Evolutionary conservation across 805 yeast species (phyloP).

Genomic region (Wickerhamiella allomyrinae): DNA sequence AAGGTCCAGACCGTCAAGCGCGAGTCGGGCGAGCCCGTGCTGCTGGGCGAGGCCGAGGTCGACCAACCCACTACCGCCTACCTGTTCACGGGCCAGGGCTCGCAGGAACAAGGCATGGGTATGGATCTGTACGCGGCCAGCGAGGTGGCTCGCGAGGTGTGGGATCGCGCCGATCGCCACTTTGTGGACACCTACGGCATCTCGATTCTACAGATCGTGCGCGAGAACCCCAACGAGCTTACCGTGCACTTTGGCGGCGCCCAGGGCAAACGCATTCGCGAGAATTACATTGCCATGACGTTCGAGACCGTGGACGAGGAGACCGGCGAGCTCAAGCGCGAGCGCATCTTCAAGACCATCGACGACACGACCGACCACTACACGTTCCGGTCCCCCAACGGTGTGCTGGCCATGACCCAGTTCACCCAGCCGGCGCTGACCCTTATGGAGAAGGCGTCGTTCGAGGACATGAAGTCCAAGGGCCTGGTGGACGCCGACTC

Average conservation of each 20-base stretch:
- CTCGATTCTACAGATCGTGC: conserved; percentile 90
- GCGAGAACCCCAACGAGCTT: conserved; percentile 86
- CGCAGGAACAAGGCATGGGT: conserved; percentile 99
- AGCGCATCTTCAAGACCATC: conserved; percentile 90
- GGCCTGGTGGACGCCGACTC: conserved; percentile 89
- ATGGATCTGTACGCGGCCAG: conserved; percentile 91
- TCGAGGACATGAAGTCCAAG: conserved; percentile 91
- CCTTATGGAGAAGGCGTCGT: conserved; percentile 97
- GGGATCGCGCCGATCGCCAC: conserved; percentile 96
- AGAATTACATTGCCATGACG: conserved; percentile 92
- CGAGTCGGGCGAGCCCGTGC: conserved; percentile 62
- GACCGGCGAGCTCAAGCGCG: conserved; percentile 63
- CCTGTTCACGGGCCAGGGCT: conserved; percentile 99
- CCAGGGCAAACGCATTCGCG: conserved; percentile 87
- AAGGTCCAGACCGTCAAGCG: conserved; percentile 79
- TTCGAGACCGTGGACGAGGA: conserved; percentile 84
- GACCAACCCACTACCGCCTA: conserved; percentile 96
- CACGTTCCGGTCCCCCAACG: conserved; percentile 86
- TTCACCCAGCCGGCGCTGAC: conserved; percentile 99
- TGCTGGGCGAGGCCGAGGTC: conserved; percentile 93
- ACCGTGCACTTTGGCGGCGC: conserved; percentile 97
- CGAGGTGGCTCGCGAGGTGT: conserved; percentile 82
- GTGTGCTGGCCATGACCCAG: conserved; percentile 94
- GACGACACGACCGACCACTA: conserved; percentile 64
- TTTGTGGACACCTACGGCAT: conserved; percentile 90